These are phyloP conservation scores for Licmophora abbreviata DNA, from an alignment of 108 stramenopile species.

Conservation along the genomic window DNA sequence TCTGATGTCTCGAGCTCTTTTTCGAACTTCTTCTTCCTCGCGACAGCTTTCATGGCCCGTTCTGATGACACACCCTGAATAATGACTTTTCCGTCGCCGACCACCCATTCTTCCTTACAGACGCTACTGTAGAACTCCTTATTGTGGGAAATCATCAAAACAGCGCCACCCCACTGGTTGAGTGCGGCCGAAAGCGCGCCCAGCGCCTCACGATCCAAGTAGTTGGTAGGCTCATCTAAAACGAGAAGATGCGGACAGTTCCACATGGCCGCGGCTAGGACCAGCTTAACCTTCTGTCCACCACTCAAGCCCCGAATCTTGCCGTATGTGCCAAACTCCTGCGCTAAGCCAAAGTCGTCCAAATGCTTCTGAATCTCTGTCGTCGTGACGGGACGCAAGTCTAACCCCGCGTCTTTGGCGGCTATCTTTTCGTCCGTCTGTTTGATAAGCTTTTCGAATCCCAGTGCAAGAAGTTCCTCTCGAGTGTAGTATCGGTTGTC, in stretches of 20 bases:
- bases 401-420: slow-evolving; percentile 89
- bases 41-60: slow-evolving; percentile 85
- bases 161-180: slow-evolving; percentile 93
- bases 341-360: slow-evolving; percentile 92
- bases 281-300: slow-evolving; percentile 98
- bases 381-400: slow-evolving; percentile 84
- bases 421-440: slow-evolving; percentile 94
- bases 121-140: slow-evolving; percentile 90
- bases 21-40: slow-evolving; percentile 72
- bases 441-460: slow-evolving; percentile 80
- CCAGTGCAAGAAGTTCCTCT: slow-evolving; percentile 77
- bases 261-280: slow-evolving; percentile 98
- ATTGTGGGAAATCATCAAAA: slow-evolving; percentile 98
- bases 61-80: slow-evolving; percentile 78
- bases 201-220: slow-evolving; percentile 94
- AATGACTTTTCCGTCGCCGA: slow-evolving; percentile 68
- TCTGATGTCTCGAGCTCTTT: slow-evolving; percentile 63
- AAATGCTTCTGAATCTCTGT: slow-evolving; percentile 87
- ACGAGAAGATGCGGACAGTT: slow-evolving; percentile 94
- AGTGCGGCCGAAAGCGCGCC: slow-evolving; percentile 90
- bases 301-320: slow-evolving; percentile 94
- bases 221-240: slow-evolving; percentile 98
- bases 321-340: slow-evolving; percentile 96
- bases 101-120: slow-evolving; percentile 95
- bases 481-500: slow-evolving; percentile 86